phyloP scores from a whole-genome alignment of 192 early-diverging fungal genomes.

The Coemansia biformis region DNA sequence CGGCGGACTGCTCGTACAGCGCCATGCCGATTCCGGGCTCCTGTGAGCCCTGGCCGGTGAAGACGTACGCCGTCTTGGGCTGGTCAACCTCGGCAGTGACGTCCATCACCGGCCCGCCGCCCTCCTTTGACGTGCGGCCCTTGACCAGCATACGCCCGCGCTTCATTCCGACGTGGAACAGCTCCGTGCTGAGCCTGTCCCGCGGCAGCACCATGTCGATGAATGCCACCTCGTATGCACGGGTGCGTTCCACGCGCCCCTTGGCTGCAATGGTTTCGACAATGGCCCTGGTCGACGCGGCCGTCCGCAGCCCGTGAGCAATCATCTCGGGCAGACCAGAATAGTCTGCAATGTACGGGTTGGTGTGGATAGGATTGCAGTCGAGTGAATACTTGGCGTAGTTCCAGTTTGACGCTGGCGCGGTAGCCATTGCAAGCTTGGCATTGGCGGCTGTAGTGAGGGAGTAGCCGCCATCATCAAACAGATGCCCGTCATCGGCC shows the following conservation, averaged over 20 bases:
- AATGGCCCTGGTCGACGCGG: constrained; percentile 81
- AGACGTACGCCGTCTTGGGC: constrained; percentile 85
- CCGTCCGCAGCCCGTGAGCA: constrained; percentile 95
- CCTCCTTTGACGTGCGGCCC: constrained; percentile 75
- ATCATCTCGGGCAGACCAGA: constrained; percentile 81
- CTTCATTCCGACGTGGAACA: constrained; percentile 89
- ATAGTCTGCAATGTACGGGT: constrained; percentile 83
- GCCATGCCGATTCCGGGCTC: constrained; percentile 95
- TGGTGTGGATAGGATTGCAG: constrained; percentile 88
- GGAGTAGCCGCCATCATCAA: constrained; percentile 63
- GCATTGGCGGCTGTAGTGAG: not conserved
- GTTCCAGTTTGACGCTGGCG: constrained; percentile 69
- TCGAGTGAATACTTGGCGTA: constrained; percentile 80
- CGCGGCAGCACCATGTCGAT: constrained; percentile 83
- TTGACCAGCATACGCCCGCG: constrained; percentile 84
- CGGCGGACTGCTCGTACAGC: constrained; percentile 71
- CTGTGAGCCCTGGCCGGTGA: constrained; percentile 95
- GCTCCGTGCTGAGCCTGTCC: constrained; percentile 74
- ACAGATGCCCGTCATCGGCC: constrained; percentile 65
- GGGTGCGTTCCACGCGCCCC: constrained; percentile 77
- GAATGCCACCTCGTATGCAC: constrained; percentile 73
- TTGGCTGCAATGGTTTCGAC: constrained; percentile 85
- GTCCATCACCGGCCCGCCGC: constrained; percentile 61
- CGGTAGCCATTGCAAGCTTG: constrained; percentile 4
- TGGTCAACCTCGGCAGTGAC: constrained; percentile 87